Evolutionary conservation across 2,329 filamentous ascomycete genomes (phyloP), one percentile per base, ranked within the genome.

Genomic region (Fusarium tricinctum): DNA sequence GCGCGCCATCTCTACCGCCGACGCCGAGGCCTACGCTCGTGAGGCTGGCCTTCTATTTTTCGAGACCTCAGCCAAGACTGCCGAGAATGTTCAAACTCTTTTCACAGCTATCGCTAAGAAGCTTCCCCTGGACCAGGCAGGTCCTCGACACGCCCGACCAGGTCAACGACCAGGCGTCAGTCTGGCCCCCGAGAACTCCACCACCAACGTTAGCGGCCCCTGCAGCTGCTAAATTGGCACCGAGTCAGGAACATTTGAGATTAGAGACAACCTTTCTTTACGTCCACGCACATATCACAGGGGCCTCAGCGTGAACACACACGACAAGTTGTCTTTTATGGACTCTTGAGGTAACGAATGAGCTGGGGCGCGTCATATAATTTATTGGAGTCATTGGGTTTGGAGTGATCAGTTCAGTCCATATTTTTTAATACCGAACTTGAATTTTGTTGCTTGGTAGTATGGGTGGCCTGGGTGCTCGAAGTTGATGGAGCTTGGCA

Each of bases 91-190:
- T 56, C 89, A 90, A 76, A 96, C 98, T 74, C 86, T 99, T 53
- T 99, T 99, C 82, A 97, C 95, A 42, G 94, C 94, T 60, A 98
- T 99, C 78, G 96, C 96, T 66, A 97, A 95, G 90, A 98, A 97
- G 83, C 86, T 99, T 70, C 96, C 96, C 32, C 90, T 98, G 73
- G 96, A 99, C 78, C 96, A 98, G 81, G 94, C 90, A 50, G 95
- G 94, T n/a, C 93, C 95, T 68, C 89, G 95, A 78, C 94, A 94
- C 79, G 86, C 94, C 77, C 87, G 94, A 60, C 85, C 86, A 14
- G 86, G 86, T 48, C 86, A 88, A 77, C 84, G 86, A 76, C 84
- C 85, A 43, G 86, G 86, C 45, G 86, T 89, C 71, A 89, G 81
- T 75, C 80, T 89, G 68, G 81, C 81, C 33, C 82, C 85, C 22